Evolutionary conservation across 129 eudicot species (phyloP).

Genomic region (Flaveria bidentis): DNA sequence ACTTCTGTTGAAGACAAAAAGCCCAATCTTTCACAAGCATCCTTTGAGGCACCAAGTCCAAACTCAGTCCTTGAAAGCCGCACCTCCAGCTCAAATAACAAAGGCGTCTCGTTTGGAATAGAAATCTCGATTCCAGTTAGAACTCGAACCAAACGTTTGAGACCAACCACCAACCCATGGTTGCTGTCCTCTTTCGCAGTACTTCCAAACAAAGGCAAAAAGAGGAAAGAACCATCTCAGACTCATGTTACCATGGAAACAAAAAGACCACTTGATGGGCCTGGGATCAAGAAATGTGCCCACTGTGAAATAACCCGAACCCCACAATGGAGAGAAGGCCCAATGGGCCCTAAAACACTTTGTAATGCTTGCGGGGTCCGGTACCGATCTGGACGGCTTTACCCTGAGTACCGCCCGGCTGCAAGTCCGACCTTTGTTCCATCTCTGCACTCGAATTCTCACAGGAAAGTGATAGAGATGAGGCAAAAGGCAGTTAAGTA

Average conservation of each 20-base stretch:
- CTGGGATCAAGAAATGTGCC: constrained; percentile 52
- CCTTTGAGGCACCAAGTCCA: constrained; percentile 62
- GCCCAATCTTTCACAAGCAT: constrained; percentile 24
- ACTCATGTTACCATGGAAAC: constrained; percentile 13
- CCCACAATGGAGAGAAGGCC: constrained; percentile 94
- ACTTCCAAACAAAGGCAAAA: constrained; percentile 41
- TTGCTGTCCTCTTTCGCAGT: constrained; percentile 31
- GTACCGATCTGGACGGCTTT: constrained; percentile 72
- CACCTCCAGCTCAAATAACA: constrained; percentile 53
- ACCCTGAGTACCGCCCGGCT: constrained; percentile 83
- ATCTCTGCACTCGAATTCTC: constrained; percentile 69
- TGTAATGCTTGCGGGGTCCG: constrained; percentile 93
- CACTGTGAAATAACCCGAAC: constrained; percentile 77
- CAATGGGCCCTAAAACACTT: constrained; percentile 75
- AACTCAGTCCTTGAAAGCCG: constrained; percentile 73
- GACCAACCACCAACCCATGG: constrained; percentile 54
- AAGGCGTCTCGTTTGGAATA: constrained; percentile 37
- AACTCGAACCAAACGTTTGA: constrained; percentile 60
- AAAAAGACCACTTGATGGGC: constrained; percentile 17
- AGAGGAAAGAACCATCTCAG: constrained; percentile 36
- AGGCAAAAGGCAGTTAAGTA: constrained; percentile 43
- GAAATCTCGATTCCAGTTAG: constrained; percentile 42
- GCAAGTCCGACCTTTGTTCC: constrained; percentile 84
- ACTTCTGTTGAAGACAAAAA: constrained; percentile 27
- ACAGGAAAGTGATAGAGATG: constrained; percentile 77